A percentile compares a stretch with the other conserved stretches of the same genome.
phyloP scores from a whole-genome alignment of 2,329 filamentous ascomycete species.

The Venturia carpophila region DNA sequence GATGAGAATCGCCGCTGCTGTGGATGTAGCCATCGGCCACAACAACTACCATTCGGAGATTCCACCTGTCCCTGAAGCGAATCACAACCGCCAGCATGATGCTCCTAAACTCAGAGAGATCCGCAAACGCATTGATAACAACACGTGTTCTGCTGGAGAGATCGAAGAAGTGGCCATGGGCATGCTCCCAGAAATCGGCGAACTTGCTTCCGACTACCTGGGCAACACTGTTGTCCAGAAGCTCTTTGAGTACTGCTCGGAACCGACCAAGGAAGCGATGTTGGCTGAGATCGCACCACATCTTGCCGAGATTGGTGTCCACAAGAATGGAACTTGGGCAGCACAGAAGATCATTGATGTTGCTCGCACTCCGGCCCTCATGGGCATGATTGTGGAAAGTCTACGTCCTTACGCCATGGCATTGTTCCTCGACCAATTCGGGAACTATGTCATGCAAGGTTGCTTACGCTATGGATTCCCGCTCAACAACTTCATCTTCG shows the following conservation, averaged over 20 bases:
- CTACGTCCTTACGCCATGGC: conserved; percentile 81
- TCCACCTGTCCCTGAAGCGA: conserved; percentile 79
- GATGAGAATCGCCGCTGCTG: conserved; percentile 59
- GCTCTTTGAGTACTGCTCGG: conserved; percentile 92
- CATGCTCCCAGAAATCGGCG: conserved; percentile 95
- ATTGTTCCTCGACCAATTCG: conserved; percentile 93
- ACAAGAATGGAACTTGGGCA: conserved; percentile 99
- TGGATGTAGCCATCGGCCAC: conserved; percentile 71
- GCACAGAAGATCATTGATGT: conserved; percentile 99
- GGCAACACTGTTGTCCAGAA: conserved; percentile 99
- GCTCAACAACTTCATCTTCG: conserved; percentile 94
- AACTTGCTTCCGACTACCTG: conserved; percentile 89
- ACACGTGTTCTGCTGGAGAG: conserved; percentile 73
- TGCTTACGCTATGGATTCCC: conserved; percentile 86
- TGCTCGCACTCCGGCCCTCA: conserved; percentile 75
- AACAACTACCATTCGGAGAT: conserved; percentile 72
- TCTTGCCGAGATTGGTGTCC: conserved; percentile 90
- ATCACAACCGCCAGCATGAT: conserved; percentile 82
- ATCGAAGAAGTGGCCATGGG: conserved; percentile 87
- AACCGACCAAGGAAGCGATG: conserved; percentile 86
- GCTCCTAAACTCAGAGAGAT: conserved; percentile 93
- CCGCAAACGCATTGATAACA: conserved; percentile 94
- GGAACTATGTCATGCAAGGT: conserved; percentile 96
- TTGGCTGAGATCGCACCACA: conserved; percentile 79
- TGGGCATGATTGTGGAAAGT: conserved; percentile 74